Evolutionary conservation across 2,329 filamentous ascomycete species (phyloP).

Genomic region (Sclerotinia glacialis): DNA sequence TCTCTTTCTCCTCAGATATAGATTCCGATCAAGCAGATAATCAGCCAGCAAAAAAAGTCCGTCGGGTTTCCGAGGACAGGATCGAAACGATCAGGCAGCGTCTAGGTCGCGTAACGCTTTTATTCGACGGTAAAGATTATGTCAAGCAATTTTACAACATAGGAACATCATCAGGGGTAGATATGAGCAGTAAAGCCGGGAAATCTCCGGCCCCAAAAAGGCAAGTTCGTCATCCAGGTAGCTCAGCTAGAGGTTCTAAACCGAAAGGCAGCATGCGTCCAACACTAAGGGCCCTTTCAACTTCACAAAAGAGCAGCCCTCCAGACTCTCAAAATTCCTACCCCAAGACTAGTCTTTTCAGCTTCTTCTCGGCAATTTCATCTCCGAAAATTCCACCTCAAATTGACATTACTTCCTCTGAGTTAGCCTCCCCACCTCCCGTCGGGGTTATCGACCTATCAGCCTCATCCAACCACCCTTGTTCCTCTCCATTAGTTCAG

Average conservation of each 20-base stretch:
- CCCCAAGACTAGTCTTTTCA: background rate
- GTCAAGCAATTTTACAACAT: constrained; percentile 20
- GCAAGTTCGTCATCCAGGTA: background rate
- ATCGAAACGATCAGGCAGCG: constrained; percentile 1
- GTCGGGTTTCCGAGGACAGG: background rate
- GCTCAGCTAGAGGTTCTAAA: background rate
- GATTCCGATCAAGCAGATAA: background rate
- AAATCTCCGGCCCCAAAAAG: too few relatives aligned
- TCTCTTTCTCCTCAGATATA: background rate
- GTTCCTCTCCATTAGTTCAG: background rate
- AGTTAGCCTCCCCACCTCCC: constrained; percentile 24
- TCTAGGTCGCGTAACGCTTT: background rate
- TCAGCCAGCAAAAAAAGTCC: background rate
- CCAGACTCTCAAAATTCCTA: background rate
- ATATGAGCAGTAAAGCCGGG: too few relatives aligned
- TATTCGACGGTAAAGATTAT: background rate
- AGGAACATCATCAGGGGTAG: background rate
- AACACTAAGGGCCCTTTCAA: background rate
- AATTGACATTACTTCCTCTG: constrained; percentile 27
- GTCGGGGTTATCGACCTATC: constrained; percentile 31
- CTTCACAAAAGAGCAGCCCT: background rate
- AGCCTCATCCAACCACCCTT: background rate
- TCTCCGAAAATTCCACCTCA: background rate
- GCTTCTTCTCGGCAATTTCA: background rate
- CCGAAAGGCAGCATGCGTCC: background rate